Evolutionary conservation across 2,329 filamentous ascomycete genomes (phyloP), one percentile per base, ranked within the genome.

Genomic region (Coniochaeta sp.): DNA sequence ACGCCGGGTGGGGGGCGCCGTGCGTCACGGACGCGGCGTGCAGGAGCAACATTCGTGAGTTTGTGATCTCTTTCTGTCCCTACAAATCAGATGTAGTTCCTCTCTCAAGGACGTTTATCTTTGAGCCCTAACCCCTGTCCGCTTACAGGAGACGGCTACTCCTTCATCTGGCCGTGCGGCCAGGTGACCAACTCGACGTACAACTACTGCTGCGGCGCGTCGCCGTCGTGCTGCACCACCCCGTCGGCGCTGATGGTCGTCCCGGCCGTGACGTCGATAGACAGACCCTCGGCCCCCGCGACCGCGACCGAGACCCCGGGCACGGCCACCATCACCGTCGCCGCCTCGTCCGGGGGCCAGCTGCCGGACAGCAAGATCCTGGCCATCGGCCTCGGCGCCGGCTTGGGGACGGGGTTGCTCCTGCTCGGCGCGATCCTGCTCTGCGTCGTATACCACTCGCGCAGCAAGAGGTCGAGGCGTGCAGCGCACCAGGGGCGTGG

Each of bases 131-230:
- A 22, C 42, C 22, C 42, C 22, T 17, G 26, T 47, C 17, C 36
- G 16, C 19, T n/a, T 14, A 38, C 42, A 61, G 59, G 34, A 26
- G 57, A 59, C 42, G 57, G 54, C 7, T 61, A 61, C 52, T 59
- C 57, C 36, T 61, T 61, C 36, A 22, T 57, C 26, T 61, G 58
- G 32, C 44, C 60, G 24, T 61, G 57, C 60, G 22, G 57, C 36
- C 57, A 59, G 24, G 50, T 32, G 9, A 61, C 60, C 55, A 58
- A 61, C 50, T 50, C 54, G n/a, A 56, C 57, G 26, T 61, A 59
- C 42, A 44, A 61, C 52, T 59, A 59, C 57, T 61, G 60, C 57
- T 61, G 60, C 57, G 60, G 60, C 36, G 12, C 47, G 19, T 56
- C 57, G 3, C 57, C 60, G 3, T 28, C 54, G 4, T 61, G 60